phyloP scores from a whole-genome alignment of 1,284 basidiomycete genomes.

The Sporisorium sorghi region DNA sequence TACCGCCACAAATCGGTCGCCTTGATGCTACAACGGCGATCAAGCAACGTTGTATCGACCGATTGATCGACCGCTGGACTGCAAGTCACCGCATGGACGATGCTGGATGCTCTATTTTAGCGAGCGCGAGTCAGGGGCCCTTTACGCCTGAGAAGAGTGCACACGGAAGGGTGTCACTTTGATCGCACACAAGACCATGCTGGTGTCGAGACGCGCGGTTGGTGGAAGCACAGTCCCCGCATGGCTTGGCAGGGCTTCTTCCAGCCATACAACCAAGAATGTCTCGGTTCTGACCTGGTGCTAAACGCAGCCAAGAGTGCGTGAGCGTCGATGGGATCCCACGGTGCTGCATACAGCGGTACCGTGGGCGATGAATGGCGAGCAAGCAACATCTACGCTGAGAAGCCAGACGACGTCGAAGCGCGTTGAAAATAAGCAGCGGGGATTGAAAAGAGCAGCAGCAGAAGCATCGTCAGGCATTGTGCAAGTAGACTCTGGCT shows the following conservation, averaged over 20 bases:
- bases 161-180: background rate
- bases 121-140: background rate
- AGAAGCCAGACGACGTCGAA: conserved; percentile 9
- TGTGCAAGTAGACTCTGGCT: conserved; percentile 7
- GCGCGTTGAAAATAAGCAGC: conserved; percentile 11
- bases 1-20: no score
- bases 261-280: no score
- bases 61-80: background rate
- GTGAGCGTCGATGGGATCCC: no score
- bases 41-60: no score
- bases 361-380: background rate
- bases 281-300: no score
- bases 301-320: no score
- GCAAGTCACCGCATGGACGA: no score
- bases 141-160: background rate
- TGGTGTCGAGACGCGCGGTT: background rate
- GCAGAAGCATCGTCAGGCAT: no score
- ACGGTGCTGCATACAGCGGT: conserved; percentile 4
- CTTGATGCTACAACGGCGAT: no score
- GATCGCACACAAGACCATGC: background rate
- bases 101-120: no score
- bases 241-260: no score
- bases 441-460: conserved; percentile 6
- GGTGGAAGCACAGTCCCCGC: background rate
- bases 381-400: conserved; percentile 15